Evolutionary conservation across 345 rosid species (phyloP), one percentile per base, ranked within the genome.

Genomic region (Pseudoturritis turrita): DNA sequence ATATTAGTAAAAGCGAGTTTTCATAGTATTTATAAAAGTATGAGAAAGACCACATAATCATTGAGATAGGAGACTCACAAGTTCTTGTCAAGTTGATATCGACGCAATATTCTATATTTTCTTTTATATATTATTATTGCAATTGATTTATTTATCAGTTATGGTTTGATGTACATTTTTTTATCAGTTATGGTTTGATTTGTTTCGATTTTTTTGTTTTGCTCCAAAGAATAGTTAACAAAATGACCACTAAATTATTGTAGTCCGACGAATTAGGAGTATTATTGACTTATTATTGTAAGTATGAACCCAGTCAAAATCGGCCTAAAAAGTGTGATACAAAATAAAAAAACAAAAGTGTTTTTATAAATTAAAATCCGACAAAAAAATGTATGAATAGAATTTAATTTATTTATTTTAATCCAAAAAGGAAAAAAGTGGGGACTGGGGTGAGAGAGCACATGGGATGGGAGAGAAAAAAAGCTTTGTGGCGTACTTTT

Each of bases 361-460:
- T 23, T 23, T 0, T 6, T 33, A 31, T 55, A 62, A 54, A 56
- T 47, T 4, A 47, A 65, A 74, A 74, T 61, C 53, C 66, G 72
- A 65, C 67, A 37, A 21, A 46, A 10, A 31, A 61, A 22, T n/a
- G 40, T n/a, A 45, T 23, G 63, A 54, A 53, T 23, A 23, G 14
- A 13, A 62, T 41, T 28, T n/a, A 59, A 25, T 18, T 26, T 11
- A 14, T 37, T 15, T 28, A 17, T 15, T 7, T 15, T 33, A 65
- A 51, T 51, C 5, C 5, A 25, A 54, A 68, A 66, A 25, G 18
- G 45, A 10, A 40, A 26, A 44, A 65, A 39, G 73, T 74, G 68
- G 72, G 78, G 78, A 66, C 78, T 58, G 51, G 0, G 71, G 51
- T 4, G 51, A 65, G 52, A 10, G 58, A 71, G 78, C 78, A 74